Evolutionary conservation across 495 filamentous ascomycete species (phyloP).

Genomic region (Podospora appendiculata): DNA sequence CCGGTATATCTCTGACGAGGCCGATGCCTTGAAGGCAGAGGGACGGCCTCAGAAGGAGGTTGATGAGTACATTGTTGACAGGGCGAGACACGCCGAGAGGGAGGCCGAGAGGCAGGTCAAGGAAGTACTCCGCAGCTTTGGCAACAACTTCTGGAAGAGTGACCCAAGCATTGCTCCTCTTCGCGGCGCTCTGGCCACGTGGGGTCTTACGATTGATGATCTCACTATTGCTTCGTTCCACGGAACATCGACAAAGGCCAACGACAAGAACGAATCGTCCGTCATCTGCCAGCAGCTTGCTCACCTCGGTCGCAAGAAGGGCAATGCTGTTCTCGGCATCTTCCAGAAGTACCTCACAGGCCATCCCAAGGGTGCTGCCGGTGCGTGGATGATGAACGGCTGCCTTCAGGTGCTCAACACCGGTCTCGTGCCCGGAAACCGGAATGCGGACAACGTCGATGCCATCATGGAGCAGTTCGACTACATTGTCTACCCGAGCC

Average conservation of each 20-base stretch:
- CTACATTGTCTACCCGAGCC: slow-evolving; percentile 93
- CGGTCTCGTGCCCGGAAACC: slow-evolving; percentile 91
- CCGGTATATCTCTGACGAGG: slow-evolving; percentile 85
- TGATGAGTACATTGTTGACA: slow-evolving; percentile 76
- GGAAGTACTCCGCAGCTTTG: slow-evolving; percentile 81
- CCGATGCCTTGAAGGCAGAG: slow-evolving; percentile 82
- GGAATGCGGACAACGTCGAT: slow-evolving; percentile 97
- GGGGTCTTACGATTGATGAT: slow-evolving; percentile 97
- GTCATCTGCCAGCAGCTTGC: slow-evolving; percentile 94
- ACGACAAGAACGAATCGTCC: slow-evolving; percentile 99
- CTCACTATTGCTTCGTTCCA: slow-evolving; percentile 95
- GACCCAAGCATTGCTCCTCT: slow-evolving; percentile 90
- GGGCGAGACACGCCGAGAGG: slow-evolving; percentile 77
- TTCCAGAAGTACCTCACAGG: slow-evolving; percentile 99
- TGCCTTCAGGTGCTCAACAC: slow-evolving; percentile 89
- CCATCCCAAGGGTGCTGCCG: slow-evolving; percentile 97
- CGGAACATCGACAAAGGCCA: slow-evolving; percentile 95
- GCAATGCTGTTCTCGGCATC: slow-evolving; percentile 91
- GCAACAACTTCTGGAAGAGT: slow-evolving; percentile 98
- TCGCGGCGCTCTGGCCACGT: slow-evolving; percentile 89
- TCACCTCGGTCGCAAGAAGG: slow-evolving; percentile 91
- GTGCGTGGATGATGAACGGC: slow-evolving; percentile 99
- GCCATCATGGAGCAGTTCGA: slow-evolving; percentile 94
- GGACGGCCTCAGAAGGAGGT: slow-evolving; percentile 59
- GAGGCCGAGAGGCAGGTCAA: slow-evolving; percentile 86